phyloP scores from a whole-genome alignment of 148 eudicot species.

The Selenicereus undatus region DNA sequence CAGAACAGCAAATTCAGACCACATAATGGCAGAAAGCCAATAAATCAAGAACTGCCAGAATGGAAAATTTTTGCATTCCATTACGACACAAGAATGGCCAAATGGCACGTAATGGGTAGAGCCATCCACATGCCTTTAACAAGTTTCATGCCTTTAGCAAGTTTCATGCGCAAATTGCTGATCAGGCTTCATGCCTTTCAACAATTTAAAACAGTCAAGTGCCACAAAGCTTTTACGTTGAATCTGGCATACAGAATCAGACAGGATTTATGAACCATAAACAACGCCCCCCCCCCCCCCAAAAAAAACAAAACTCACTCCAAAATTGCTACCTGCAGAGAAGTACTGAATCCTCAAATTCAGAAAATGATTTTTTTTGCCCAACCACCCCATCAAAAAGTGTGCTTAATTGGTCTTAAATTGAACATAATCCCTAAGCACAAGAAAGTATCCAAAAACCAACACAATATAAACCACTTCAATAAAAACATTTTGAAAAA shows the following conservation, averaged over 20 bases:
- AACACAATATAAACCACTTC: no score
- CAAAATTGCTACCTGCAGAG: no score
- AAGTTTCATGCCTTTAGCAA: slow-evolving; percentile 16
- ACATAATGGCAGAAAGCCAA: slow-evolving; percentile 30
- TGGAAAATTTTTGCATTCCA: slow-evolving; percentile 21
- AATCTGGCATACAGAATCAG: not conserved
- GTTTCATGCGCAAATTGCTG: not conserved
- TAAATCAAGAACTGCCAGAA: slow-evolving; percentile 37
- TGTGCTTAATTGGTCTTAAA: no score
- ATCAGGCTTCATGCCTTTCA: not conserved
- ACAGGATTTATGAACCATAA: not conserved
- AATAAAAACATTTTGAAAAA: no score
- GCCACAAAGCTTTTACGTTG: not conserved
- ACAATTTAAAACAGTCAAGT: not conserved
- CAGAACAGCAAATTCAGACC: slow-evolving; percentile 66
- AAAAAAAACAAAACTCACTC: no score
- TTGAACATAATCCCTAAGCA: no score
- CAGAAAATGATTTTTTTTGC: no score
- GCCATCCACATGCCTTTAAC: slow-evolving; percentile 16
- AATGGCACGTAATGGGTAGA: not conserved
- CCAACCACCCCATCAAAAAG: no score
- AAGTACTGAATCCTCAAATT: no score
- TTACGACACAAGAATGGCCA: slow-evolving; percentile 14
- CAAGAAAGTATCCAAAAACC: no score
- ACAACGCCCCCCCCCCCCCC: not conserved